Evolutionary conservation across 2,329 filamentous ascomycete species (phyloP).

Genomic region (Alternaria hordeiaustralica): DNA sequence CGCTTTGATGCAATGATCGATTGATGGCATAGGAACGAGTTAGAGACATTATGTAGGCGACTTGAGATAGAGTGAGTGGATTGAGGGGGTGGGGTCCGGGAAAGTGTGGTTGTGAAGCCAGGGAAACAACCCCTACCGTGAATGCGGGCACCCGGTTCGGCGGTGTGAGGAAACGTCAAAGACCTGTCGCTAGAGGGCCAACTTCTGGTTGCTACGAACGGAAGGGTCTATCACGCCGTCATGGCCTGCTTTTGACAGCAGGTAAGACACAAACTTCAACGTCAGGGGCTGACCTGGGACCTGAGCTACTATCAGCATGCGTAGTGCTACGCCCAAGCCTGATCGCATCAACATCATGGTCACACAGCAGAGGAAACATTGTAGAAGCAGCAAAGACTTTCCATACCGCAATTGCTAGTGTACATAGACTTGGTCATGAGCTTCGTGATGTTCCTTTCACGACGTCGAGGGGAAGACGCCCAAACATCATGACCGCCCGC

Average conservation of each 20-base stretch:
- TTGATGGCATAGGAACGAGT: background rate
- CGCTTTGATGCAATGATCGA: conserved; percentile 24
- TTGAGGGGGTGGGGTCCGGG: background rate
- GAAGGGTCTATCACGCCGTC: background rate
- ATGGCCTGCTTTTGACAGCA: background rate
- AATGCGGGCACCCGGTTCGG: conserved; percentile 19
- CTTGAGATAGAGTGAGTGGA: background rate
- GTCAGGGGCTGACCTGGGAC: conserved; percentile 18
- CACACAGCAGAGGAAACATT: background rate
- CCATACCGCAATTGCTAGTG: conserved; percentile 47
- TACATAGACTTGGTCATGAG: conserved; percentile 46
- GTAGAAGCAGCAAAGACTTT: conserved; percentile 29
- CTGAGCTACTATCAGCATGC: conserved; percentile 29
- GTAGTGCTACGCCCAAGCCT: conserved; percentile 26
- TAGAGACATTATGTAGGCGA: background rate
- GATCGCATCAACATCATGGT: background rate
- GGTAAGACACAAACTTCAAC: background rate
- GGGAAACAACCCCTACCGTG: conserved; percentile 3
- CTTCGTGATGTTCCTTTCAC: conserved; percentile 42
- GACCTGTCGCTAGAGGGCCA: background rate
- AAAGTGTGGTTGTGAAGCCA: background rate
- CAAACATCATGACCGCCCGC: conserved; percentile 42
- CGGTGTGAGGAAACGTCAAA: background rate
- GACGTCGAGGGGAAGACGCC: conserved; percentile 34
- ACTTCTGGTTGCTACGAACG: background rate